Conservation (phyloP, 176 grass and related monocot species). For the Triticum urartu region DNA sequence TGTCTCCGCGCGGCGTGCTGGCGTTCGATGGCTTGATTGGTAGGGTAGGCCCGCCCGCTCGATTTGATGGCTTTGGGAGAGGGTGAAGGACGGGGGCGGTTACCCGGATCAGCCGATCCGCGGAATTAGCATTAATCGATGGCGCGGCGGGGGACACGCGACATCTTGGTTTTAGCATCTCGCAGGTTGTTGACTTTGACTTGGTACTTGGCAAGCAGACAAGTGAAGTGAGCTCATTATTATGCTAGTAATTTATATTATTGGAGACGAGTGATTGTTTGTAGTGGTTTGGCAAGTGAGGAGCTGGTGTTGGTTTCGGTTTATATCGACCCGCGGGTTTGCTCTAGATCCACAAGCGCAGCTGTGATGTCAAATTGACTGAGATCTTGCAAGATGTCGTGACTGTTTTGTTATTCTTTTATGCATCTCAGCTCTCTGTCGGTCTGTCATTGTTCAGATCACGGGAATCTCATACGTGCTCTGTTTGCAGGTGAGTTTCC, state of each 20-base stretch:
- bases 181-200: neutral
- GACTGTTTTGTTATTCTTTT: neutral
- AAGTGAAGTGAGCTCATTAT: neutral
- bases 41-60: neutral
- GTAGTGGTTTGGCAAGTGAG: neutral
- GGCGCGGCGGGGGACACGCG: neutral
- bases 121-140: neutral
- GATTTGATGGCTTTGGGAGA: neutral
- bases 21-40: neutral
- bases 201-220: neutral
- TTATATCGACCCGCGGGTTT: neutral
- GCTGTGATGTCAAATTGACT: neutral
- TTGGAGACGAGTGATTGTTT: neutral
- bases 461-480: neutral
- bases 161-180: neutral
- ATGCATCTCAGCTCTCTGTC: neutral
- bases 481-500: constrained; percentile 1
- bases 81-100: neutral
- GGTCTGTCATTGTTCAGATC: neutral
- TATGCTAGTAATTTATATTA: neutral
- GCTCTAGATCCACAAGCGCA: neutral
- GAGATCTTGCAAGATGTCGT: neutral
- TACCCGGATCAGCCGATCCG: neutral
- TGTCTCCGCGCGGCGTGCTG: neutral
- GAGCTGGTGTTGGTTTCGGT: neutral